phyloP scores from a whole-genome alignment of 2,329 filamentous ascomycete species.

The Aureobasidium mangrovei region DNA sequence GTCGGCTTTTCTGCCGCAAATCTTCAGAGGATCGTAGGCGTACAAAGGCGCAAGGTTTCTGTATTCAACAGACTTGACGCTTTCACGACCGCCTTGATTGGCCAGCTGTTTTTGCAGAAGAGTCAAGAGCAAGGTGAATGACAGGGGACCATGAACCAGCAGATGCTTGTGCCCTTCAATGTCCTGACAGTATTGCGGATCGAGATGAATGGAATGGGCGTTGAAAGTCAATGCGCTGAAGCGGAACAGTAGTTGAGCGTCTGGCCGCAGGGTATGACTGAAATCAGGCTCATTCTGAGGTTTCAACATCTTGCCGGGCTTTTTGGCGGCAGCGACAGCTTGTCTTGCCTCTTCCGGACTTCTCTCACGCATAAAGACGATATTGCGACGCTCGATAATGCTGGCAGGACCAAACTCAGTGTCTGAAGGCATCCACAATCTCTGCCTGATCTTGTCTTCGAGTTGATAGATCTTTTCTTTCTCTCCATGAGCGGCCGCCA shows the following conservation, averaged over 20 bases:
- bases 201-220: constrained; percentile 82
- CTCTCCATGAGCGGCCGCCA: constrained; percentile 19
- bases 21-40: constrained; percentile 57
- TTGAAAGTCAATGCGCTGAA: constrained; percentile 91
- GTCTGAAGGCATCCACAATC: constrained; percentile 37
- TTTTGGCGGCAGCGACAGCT: constrained; percentile 23
- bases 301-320: constrained; percentile 30
- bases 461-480: constrained; percentile 2
- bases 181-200: constrained; percentile 58
- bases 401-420: constrained; percentile 34
- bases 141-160: constrained; percentile 81
- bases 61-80: constrained; percentile 59
- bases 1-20: constrained; percentile 53
- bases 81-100: constrained; percentile 25
- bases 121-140: constrained; percentile 66
- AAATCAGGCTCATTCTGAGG: constrained; percentile 46
- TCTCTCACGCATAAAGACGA: constrained; percentile 54
- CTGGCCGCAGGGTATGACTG: constrained; percentile 54
- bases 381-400: constrained; percentile 50
- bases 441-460: constrained; percentile 30
- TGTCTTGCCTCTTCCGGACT: constrained; percentile 31
- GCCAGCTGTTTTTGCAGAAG: constrained; percentile 51
- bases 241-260: constrained; percentile 67
- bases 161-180: constrained; percentile 67
- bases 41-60: constrained; percentile 76